Base-by-base conservation (phyloP, 345 rosid genomes). In the Populus simonii region DNA sequence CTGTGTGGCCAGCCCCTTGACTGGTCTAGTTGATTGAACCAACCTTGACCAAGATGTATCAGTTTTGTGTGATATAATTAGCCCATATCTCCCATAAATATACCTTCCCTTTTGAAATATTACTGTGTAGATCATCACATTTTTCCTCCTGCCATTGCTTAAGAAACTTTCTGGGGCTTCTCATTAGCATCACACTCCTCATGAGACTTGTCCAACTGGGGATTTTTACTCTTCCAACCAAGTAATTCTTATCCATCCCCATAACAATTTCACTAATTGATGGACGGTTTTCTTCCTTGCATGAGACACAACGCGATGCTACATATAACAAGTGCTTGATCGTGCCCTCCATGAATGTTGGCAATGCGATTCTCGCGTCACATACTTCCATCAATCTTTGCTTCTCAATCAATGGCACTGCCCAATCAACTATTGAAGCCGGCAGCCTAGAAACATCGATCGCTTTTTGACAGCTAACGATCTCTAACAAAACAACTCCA, bases 401-500 rank as follows among this genome's bases (percentile, higher is more conserved):
- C 73, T 77, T 79, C 8, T 80, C 20, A 7, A 90, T 88, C 76
- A 88, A 78, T 16, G 90, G 85, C 38, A 80, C 22, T 59, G 93
- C 91, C 98, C 98, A 94, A 8, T 94, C 93, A 12, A 85, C 87
- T 0, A 92, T 77, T 1, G 92, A 88, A 36, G 94, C 63, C 65
- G 93, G 93, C 18, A 79, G 59, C 2, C 75, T 81, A 0, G 83
- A 41, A 6, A 90, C 84, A 8, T 94, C 93, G 9, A 94, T 88
- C 2, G 82, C 96, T 75, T 90, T 92, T 70, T 91, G 87, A 20
- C 96, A 59, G 18, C 94, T 88, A 18, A 91, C 47, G 1, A 94
- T 89, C 87, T 93, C 98, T 62, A 93, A 61, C 31, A 89, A 55
- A 8, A 91, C 85, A 1, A 94, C 97, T 35, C 97, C 97, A 63